phyloP scores from a whole-genome alignment of 2,329 filamentous ascomycete genomes.

The Biscogniauxia marginata region DNA sequence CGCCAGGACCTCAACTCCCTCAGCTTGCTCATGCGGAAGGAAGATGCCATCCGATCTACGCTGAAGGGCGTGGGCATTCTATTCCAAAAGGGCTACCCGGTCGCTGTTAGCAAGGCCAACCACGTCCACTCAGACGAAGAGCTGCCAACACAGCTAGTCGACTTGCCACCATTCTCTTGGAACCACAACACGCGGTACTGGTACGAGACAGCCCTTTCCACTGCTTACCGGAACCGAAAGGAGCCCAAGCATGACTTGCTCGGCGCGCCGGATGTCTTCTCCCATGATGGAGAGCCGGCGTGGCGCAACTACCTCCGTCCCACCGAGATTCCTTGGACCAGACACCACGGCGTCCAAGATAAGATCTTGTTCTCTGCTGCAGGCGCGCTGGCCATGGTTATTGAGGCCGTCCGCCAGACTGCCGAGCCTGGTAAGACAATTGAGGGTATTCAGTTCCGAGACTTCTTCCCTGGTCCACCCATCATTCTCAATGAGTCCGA shows the following conservation, averaged over 20 bases:
- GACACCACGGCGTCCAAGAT: constrained; percentile 48
- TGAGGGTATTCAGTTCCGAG: constrained; percentile 31
- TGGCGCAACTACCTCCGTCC: constrained; percentile 38
- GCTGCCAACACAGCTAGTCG: constrained; percentile 31
- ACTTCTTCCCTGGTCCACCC: constrained; percentile 28
- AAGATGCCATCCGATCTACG: constrained; percentile 29
- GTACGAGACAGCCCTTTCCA: constrained; percentile 36
- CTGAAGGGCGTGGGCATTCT: constrained; percentile 29
- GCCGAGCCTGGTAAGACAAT: constrained; percentile 25
- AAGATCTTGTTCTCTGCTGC: constrained; percentile 49
- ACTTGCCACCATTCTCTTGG: constrained; percentile 47
- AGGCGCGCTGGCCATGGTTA: constrained; percentile 35
- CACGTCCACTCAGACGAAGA: constrained; percentile 29
- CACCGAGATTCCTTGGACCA: constrained; percentile 42
- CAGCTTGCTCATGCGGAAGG: constrained; percentile 28
- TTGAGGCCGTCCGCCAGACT: constrained; percentile 34
- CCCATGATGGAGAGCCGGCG: constrained; percentile 30
- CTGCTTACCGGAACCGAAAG: constrained; percentile 33
- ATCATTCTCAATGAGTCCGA: constrained; percentile 27
- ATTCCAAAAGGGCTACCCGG: constrained; percentile 30
- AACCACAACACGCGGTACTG: constrained; percentile 42
- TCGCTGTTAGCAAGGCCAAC: constrained; percentile 33
- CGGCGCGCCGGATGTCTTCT: constrained; percentile 32
- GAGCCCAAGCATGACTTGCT: constrained; percentile 40
- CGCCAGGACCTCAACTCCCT: constrained; percentile 25